Evolutionary conservation across 768 basidiomycete species (phyloP), one percentile per base, ranked within the genome.

Genomic region (Lanmaoa rubissima): DNA sequence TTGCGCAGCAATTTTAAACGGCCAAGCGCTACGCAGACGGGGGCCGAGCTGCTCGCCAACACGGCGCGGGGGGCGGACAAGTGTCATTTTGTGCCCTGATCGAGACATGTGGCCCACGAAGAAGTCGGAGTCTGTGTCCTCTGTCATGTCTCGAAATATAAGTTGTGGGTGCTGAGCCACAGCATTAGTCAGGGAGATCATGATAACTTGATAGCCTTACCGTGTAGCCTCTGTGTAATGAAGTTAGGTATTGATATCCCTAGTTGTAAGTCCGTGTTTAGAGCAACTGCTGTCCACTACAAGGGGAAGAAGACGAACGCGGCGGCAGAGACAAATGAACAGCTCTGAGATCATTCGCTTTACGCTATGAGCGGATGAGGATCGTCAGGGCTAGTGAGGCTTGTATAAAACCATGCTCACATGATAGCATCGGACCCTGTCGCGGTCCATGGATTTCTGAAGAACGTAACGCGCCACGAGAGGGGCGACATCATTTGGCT

Each of bases 231-330:
- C 79, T 77, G 61, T 83, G 84, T 35, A 83, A 76, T n/a, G 80
- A 76, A 26, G 88, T 81, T 61, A 84, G 74, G 60, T 87, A 90
- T n/a, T 80, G 74, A 63, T 84, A 91, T 38, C 89, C 89, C 88
- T 91, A n/a, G 45, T 45, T 61, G 42, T 31, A 48, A 60, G 24
- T 54, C 48, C 7, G 21, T 44, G 31, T 54, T 54, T 57, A 62
- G 56, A 58, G 51, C 42, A 36, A 47, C 41, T 48, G 58, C 39
- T 46, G 26, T 59, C 9, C 31, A 57, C 12, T 58, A 49, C 31
- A 38, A 46, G 26, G 51, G 44, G 55, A 47, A 53, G 50, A 19
- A 26, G 48, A 73, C 79, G 55, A 63, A 88, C 88, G 64, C 83
- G 76, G 54, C 75, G 71, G 46, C 83, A 79, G 61, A 90, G 82